Base-by-base conservation (phyloP, 768 basidiomycete species). In the Leccinellum luteum region DNA sequence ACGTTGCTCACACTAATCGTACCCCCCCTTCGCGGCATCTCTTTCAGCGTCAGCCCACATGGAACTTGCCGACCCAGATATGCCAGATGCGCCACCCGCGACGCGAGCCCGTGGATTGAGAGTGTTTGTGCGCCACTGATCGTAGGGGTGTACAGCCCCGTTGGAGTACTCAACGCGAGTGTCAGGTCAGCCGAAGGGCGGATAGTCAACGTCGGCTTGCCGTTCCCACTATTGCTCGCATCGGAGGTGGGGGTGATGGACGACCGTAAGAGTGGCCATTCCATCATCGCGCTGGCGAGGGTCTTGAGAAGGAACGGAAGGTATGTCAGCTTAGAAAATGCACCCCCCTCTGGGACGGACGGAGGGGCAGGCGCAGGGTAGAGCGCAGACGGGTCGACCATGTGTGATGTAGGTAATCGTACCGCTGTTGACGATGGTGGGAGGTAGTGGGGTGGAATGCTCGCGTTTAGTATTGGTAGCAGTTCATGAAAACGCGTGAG, bases 241-340 rank as follows among this genome's bases (percentile, higher is more conserved):
- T 66, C 27, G 4, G 69, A 44, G 23, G 65, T 35, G 0, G 80
- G 79, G 0, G 86, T 84, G 65, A 93, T 85, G 31, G 88, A 87
- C 19, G 89, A 80, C 15, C 89, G 81, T 78, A 95, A 84, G 49
- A 94, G 74, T 0, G 93, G 91, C 90, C 92, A 92, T 67, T 90
- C 85, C 59, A 80, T 74, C 89, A 94, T 90, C 4, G 90, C 80
- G 64, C 79, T 83, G 1, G 88, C 82, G 51, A 95, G 86, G 0
- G 87, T 86, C 70, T 95, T 95, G 64, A 94, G 75, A 8, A 95
- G 81, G 66, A 94, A 76, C 10, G 92, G 93, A 31, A 95, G 85
- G 71, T 89, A 90, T 0, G 92, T 93, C 30, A 95, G 72, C 34
- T 81, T 82, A 28, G 81, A 75, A 73, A 82, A 92, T 41, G 83